These are phyloP conservation scores for Globisporangium orthogonon DNA, from an alignment of 352 stramenopile species.

Conservation along the genomic window DNA sequence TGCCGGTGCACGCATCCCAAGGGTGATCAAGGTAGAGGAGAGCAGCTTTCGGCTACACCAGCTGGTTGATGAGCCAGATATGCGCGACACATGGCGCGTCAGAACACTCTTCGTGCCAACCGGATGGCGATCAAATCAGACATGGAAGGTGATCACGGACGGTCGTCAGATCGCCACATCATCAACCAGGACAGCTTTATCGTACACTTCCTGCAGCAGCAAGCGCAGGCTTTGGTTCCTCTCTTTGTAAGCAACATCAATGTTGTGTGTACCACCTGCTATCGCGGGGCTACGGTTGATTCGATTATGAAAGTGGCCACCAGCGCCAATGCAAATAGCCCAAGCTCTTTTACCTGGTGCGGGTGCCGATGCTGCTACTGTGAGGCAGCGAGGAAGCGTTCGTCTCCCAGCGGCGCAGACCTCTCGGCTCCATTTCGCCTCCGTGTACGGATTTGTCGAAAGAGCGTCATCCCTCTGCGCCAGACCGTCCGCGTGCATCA, in stretches of 20 bases:
- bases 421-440: constrained; percentile 71
- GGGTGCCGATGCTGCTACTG: constrained; percentile 3
- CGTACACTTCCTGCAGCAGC: too few species aligned
- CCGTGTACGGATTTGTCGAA: constrained; percentile 59
- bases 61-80: not conserved
- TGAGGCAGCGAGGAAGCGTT: constrained; percentile 7
- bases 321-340: not conserved
- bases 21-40: not conserved
- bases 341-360: not conserved
- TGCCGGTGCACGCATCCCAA: not conserved
- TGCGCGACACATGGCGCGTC: not conserved
- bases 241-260: not conserved
- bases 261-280: not conserved
- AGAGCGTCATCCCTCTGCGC: constrained; percentile 66
- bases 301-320: not conserved
- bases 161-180: not conserved
- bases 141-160: not conserved
- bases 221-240: too few species aligned
- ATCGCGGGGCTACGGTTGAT: not conserved
- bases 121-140: not conserved
- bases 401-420: constrained; percentile 22
- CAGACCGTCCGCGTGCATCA: constrained; percentile 14
- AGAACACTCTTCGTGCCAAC: not conserved
- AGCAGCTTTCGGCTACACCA: not conserved
- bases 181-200: too few species aligned